Base-by-base conservation (phyloP, 352 stramenopile species). In the Phytophthora cryptogea region DNA sequence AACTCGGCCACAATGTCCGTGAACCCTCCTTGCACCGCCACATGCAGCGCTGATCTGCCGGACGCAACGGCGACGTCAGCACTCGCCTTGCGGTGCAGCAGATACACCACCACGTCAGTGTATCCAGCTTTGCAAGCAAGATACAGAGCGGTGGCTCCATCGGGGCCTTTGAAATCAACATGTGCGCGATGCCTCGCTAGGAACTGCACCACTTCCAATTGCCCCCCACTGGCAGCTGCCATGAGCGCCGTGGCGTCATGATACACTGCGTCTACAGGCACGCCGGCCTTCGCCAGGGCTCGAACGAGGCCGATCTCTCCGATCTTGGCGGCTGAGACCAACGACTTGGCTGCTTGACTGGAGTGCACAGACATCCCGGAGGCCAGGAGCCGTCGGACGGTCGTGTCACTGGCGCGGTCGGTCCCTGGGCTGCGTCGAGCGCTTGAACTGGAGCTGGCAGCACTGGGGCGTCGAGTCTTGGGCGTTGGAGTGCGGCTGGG, bases 161-260 rank as follows among this genome's bases (percentile, higher is more conserved):
- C 60, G 2, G 61, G 53, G 0, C 56, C 50, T 48, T 41, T 36
- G 9, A 50, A 59, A n/a, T 66, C 60, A n/a, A 70, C 51, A 11
- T 53, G 37, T 0, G 71, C 74, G 2, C 46, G 63, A 39, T 66
- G 53, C 17, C 70, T 68, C 26, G 96, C 58, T 16, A 98, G 71
- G 27, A 74, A 63, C 40, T 83, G 44, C 20, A 90, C 77, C 35
- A 91, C 77, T 10, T 89, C 87, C 16, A 89, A 49, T 63, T 97
- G 84, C 9, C 94, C 95, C 42, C 87, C 90, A 65, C 89, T 80
- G 5, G 84, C 86, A 7, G 92, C 93, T 4, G 97, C 84, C 70
- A 97, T 90, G 14, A 98, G 71, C 8, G 88, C 83, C 8, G 90
- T 97, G 3, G 96, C 77, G 52, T 86, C 90, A 51, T 98, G 50